Evolutionary conservation across 192 early-diverging fungal genomes (phyloP).

Genomic region (Backusella westeae): DNA sequence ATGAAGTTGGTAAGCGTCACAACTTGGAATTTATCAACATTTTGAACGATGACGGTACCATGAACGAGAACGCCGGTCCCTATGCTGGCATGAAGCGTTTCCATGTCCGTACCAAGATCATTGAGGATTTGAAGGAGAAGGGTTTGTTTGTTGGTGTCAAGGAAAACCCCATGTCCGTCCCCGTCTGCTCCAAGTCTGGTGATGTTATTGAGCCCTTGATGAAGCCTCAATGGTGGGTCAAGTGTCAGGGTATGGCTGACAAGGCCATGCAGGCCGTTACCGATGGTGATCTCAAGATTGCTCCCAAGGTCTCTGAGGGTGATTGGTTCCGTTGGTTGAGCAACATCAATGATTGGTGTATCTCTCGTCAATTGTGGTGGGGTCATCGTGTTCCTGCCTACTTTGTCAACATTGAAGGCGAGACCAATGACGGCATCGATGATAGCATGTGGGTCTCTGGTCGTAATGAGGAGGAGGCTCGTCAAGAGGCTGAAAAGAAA

Average conservation of each 20-base stretch:
- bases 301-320: slow-evolving; percentile 80
- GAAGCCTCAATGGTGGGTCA: slow-evolving; percentile 99
- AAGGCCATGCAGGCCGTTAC: slow-evolving; percentile 79
- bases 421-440: slow-evolving; percentile 51
- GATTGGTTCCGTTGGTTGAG: slow-evolving; percentile 98
- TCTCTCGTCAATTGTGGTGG: slow-evolving; percentile 99
- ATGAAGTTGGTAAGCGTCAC: slow-evolving; percentile 92
- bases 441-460: slow-evolving; percentile 87
- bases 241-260: slow-evolving; percentile 83
- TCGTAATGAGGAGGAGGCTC: slow-evolving; percentile 73
- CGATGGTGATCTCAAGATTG: slow-evolving; percentile 79
- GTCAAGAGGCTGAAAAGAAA: slow-evolving; percentile 66
- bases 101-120: slow-evolving; percentile 85
- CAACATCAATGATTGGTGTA: slow-evolving; percentile 98
- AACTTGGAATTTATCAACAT: slow-evolving; percentile 95
- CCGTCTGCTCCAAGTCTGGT: slow-evolving; percentile 82
- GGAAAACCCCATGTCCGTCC: slow-evolving; percentile 93
- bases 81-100: slow-evolving; percentile 92
- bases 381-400: slow-evolving; percentile 96
- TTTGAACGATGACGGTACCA: slow-evolving; percentile 94
- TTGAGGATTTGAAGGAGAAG: slow-evolving; percentile 84
- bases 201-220: slow-evolving; percentile 97
- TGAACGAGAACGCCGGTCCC: slow-evolving; percentile 88
- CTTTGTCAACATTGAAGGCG: slow-evolving; percentile 81
- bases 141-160: slow-evolving; percentile 84